Evolutionary conservation across 2,329 filamentous ascomycete genomes (phyloP).

Genomic region (Chrysoporthe cubensis): DNA sequence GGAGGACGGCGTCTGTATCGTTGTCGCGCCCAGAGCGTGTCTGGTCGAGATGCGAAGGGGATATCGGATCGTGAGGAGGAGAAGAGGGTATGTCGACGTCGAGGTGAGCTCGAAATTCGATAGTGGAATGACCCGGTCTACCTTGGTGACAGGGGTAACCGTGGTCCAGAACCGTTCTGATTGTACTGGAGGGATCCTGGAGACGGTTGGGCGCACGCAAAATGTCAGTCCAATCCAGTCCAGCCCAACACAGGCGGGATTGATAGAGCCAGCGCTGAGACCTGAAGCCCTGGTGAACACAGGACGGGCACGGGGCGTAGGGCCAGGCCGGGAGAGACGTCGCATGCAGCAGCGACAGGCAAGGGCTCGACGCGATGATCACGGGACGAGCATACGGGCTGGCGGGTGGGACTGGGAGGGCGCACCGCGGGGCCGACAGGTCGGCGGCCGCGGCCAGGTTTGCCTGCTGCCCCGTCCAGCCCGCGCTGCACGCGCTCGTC

Average conservation of each 20-base stretch:
- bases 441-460: background rate
- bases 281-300: background rate
- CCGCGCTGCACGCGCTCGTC: background rate
- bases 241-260: background rate
- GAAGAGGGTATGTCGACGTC: background rate
- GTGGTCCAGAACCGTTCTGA: constrained; percentile 28
- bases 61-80: background rate
- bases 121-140: constrained; percentile 15
- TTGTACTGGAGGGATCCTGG: constrained; percentile 18
- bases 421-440: background rate
- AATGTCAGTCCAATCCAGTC: background rate
- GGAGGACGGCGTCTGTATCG: background rate
- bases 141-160: constrained; percentile 27
- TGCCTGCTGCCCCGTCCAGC: background rate
- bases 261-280: background rate
- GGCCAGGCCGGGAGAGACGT: background rate
- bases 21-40: constrained; percentile 11
- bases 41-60: constrained; percentile 19
- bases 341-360: background rate
- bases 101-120: constrained; percentile 5
- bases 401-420: background rate
- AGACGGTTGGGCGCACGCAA: constrained; percentile 1
- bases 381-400: background rate
- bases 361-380: background rate
- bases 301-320: constrained; percentile 1